Conservation (phyloP, 2,329 filamentous ascomycete genomes). For the Penicillium sp. region DNA sequence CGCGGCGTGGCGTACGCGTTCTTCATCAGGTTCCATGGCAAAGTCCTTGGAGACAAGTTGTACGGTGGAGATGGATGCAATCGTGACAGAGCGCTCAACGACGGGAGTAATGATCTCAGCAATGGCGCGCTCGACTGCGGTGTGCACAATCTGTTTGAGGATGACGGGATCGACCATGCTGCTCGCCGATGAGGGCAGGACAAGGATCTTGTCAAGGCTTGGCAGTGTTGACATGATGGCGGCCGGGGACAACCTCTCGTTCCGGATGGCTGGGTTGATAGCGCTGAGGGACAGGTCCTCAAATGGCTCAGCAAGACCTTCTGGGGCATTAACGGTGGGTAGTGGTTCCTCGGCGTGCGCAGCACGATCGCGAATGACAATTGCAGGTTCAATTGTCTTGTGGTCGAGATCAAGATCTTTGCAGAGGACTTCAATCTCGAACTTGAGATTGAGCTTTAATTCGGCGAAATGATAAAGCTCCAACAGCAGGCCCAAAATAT, state of each 20-base stretch:
- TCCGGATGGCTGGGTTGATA: conserved; percentile 65
- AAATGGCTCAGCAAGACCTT: conserved; percentile 75
- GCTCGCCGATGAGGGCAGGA: conserved; percentile 73
- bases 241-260: conserved; percentile 72
- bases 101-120: conserved; percentile 97
- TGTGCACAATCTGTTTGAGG: conserved; percentile 71
- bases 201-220: conserved; percentile 74
- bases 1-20: conserved; percentile 78
- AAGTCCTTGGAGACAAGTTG: conserved; percentile 97
- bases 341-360: conserved; percentile 60
- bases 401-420: conserved; percentile 89
- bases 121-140: conserved; percentile 82
- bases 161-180: conserved; percentile 71
- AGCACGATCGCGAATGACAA: conserved; percentile 75
- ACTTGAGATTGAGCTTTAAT: conserved; percentile 93
- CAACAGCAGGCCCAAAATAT: conserved; percentile 84
- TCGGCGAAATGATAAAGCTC: conserved; percentile 93
- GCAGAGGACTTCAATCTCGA: conserved; percentile 96
- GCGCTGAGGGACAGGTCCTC: conserved; percentile 77
- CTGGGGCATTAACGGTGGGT: conserved; percentile 57
- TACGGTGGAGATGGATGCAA: conserved; percentile 92
- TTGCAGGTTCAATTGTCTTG: conserved; percentile 83
- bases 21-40: conserved; percentile 85
- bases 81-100: conserved; percentile 94
- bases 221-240: conserved; percentile 77